Percentiles rank a stretch among this genome's conserved stretches.
These are phyloP conservation scores for Microcos paniculata DNA, from an alignment of 345 rosid species.

Conservation along the genomic window DNA sequence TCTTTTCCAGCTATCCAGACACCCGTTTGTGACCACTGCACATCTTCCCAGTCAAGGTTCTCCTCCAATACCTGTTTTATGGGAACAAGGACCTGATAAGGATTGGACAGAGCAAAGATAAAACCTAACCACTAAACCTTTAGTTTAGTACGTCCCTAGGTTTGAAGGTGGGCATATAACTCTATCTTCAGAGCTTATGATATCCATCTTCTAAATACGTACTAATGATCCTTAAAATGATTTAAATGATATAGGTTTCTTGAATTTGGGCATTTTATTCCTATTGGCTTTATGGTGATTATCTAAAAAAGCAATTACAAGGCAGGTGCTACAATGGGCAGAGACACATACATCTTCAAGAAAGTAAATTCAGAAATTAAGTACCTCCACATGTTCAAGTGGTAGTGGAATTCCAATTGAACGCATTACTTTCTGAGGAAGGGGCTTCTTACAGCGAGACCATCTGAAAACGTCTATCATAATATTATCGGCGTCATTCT, in stretches of 20 bases:
- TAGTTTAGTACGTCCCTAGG: no score
- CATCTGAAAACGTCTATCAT: constrained; percentile 84
- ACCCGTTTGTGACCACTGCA: constrained; percentile 98
- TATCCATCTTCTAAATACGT: background rate
- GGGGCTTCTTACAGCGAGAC: constrained; percentile 91
- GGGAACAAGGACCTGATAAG: background rate
- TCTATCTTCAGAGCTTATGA: background rate
- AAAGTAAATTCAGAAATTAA: constrained; percentile 7
- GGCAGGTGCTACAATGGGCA: background rate
- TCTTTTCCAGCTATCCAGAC: constrained; percentile 96
- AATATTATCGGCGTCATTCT: constrained; percentile 55
- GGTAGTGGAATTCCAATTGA: constrained; percentile 91
- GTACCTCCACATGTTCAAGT: constrained; percentile 83
- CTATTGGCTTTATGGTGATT: background rate
- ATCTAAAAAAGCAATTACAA: background rate
- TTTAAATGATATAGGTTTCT: background rate
- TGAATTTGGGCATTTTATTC: background rate
- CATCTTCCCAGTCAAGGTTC: constrained; percentile 96
- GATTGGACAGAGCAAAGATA: background rate
- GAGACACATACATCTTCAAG: background rate
- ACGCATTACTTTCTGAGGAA: constrained; percentile 84
- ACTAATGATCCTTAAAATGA: background rate
- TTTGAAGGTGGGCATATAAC: background rate
- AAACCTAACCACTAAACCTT: background rate
- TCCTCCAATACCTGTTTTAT: constrained; percentile 73